Evolutionary conservation across 116 monocot genomes (phyloP).

Genomic region (Trichopus zeylanicus): DNA sequence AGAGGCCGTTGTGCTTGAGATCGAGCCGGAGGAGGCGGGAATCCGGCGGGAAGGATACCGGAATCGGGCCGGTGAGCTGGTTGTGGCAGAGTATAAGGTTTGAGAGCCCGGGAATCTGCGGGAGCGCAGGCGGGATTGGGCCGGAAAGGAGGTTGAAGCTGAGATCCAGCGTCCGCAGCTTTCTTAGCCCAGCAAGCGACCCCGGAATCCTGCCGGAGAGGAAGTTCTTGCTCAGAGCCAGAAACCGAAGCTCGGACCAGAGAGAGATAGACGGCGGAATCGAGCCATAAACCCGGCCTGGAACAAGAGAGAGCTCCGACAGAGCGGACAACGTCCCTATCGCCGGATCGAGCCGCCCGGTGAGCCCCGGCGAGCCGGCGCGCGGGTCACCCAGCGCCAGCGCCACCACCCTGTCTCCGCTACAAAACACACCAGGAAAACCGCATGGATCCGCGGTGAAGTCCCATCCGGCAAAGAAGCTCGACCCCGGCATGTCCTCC

Average conservation of each 20-base stretch:
- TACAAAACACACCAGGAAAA: constrained; percentile 63
- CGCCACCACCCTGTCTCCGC: constrained; percentile 33
- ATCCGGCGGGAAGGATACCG: background rate
- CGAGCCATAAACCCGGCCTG: constrained; percentile 49
- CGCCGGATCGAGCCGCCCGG: constrained; percentile 43
- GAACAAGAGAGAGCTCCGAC: constrained; percentile 59
- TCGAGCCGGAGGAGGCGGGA: constrained; percentile 15
- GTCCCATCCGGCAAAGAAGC: constrained; percentile 62
- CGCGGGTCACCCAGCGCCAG: constrained; percentile 69
- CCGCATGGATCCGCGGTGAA: constrained; percentile 67
- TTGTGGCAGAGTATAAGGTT: constrained; percentile 48
- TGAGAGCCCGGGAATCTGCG: constrained; percentile 21
- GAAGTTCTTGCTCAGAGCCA: constrained; percentile 47
- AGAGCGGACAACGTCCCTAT: constrained; percentile 39
- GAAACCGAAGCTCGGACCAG: constrained; percentile 47
- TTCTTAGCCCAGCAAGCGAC: constrained; percentile 18
- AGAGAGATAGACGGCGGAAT: constrained; percentile 26
- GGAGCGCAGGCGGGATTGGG: constrained; percentile 26
- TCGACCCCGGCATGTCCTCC: constrained; percentile 46
- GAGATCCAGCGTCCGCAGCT: constrained; percentile 49
- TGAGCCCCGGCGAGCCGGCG: constrained; percentile 49
- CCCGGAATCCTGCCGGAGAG: constrained; percentile 49
- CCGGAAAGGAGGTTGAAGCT: constrained; percentile 60
- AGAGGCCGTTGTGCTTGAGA: constrained; percentile 27
- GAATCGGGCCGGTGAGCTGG: constrained; percentile 32